These are phyloP conservation scores for Cercospora zeae-maydis DNA, from an alignment of 2,329 filamentous ascomycete genomes.

Conservation along the genomic window DNA sequence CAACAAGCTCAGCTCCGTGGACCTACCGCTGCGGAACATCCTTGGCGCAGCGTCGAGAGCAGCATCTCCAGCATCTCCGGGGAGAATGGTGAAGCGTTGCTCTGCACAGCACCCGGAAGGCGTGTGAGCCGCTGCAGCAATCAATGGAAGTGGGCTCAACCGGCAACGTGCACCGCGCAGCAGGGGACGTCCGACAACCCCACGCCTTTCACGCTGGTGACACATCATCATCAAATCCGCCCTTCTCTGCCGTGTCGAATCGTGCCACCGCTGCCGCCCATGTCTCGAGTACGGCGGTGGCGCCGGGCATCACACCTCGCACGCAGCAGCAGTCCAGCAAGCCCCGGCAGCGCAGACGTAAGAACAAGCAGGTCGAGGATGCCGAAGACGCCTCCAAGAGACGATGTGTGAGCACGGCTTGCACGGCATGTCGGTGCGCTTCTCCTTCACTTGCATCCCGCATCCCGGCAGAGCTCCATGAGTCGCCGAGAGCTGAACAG, in stretches of 20 bases:
- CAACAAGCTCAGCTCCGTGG: background rate
- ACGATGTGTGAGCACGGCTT: constrained; percentile 40
- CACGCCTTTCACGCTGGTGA: background rate
- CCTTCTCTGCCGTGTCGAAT: constrained; percentile 1
- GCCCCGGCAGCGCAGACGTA: constrained; percentile 25
- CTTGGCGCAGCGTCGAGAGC: constrained; percentile 3
- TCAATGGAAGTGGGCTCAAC: constrained; percentile 14
- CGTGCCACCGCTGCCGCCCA: background rate
- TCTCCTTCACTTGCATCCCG: background rate
- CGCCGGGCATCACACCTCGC: background rate
- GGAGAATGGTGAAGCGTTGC: constrained; percentile 12
- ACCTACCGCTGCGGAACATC: background rate
- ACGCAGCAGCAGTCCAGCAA: constrained; percentile 15
- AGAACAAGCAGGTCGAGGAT: constrained; percentile 26
- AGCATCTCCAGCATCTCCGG: constrained; percentile 18
- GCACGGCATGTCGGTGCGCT: constrained; percentile 34
- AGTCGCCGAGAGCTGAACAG: background rate
- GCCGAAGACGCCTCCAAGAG: constrained; percentile 44
- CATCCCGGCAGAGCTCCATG: background rate
- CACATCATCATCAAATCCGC: constrained; percentile 2
- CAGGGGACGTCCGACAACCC: constrained; percentile 10
- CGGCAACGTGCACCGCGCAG: constrained; percentile 12
- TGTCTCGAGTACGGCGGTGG: background rate
- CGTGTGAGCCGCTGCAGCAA: constrained; percentile 4
- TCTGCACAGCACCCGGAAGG: constrained; percentile 10